Percentiles rank a stretch among this genome's conserved stretches.
Evolutionary conservation across 306 rosid genomes (phyloP).

Genomic region (Trifolium dubium): DNA sequence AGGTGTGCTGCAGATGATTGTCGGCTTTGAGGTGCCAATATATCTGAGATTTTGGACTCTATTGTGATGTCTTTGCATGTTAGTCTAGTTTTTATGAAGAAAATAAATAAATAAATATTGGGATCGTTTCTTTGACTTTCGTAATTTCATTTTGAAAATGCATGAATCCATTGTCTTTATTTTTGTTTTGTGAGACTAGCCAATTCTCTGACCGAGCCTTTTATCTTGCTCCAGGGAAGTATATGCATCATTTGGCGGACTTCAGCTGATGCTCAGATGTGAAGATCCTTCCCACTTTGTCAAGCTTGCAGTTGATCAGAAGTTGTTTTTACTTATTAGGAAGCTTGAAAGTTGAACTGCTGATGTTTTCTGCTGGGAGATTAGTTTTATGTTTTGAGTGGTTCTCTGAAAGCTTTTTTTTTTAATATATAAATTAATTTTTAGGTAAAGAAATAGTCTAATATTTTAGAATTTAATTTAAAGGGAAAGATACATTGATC

Average conservation of each 20-base stretch:
- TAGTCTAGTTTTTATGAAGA: background rate
- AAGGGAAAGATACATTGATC: background rate
- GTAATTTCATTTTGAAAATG: background rate
- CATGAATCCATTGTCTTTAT: constrained; percentile 1
- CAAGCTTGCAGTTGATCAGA: constrained; percentile 67
- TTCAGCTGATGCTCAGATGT: constrained; percentile 71
- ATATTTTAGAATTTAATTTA: too few species aligned
- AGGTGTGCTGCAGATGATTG: too few species aligned
- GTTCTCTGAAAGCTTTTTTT: background rate
- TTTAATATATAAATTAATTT: too few species aligned
- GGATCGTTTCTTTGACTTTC: background rate
- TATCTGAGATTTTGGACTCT: too few species aligned
- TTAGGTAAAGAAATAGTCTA: background rate
- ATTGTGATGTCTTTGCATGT: background rate
- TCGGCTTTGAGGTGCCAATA: too few species aligned
- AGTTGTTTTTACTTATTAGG: constrained; percentile 70
- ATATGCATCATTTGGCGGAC: constrained; percentile 85
- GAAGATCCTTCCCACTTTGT: constrained; percentile 66
- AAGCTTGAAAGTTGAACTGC: constrained; percentile 48
- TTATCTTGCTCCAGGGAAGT: constrained; percentile 63
- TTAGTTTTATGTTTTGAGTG: background rate
- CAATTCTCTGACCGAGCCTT: background rate
- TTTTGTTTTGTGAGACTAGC: background rate
- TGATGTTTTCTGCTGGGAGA: constrained; percentile 24
- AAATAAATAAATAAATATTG: too few species aligned